Evolutionary conservation across 2,329 filamentous ascomycete genomes (phyloP), one percentile per base, ranked within the genome.

Genomic region (Colletotrichum salicis): DNA sequence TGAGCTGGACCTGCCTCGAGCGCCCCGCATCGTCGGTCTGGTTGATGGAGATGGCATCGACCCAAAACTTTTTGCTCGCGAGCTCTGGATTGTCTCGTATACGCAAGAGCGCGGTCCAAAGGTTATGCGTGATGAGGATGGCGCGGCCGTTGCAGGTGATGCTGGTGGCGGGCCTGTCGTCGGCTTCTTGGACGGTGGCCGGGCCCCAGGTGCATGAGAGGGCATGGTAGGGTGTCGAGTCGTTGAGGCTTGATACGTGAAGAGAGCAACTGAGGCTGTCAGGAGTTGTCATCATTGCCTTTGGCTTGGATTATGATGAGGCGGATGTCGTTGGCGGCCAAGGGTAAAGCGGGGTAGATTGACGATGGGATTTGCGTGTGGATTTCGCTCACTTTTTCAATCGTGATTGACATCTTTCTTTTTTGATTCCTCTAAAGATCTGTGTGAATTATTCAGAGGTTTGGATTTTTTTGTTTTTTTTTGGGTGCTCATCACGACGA

Each of bases 31-130:
- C 22, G 37, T 74, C 59, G 2, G 59, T 45, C 55, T 75, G 74
- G 31, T 74, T 70, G 13, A 75, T 74, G 13, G 60, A 75, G 41
- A 75, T 68, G 29, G 70, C 73, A 51, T 75, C 73, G 15, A 75
- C 60, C 72, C 73, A 73, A 24, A 64, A 54, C 31, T 45, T 64
- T 24, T 31, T 37, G 31, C 22, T 24, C 15, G 15, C 5, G 8
- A 41, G 19, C n/a, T 35, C 55, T 24, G 31, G 29, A 4, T 33
- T 37, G 31, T n/a, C 2, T 58, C 31, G 33, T 22, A 58, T 58
- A 19, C 55, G 55, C n/a, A 24, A 7, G 4, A 58, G n/a, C 19
- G 55, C 55, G 4, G 33, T 7, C 33, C 13, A 22, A 13, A 58
- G 6, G 57, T 45, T 60, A 13, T 45, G 5, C 13, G 48, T 52